Evolutionary conservation across 225 moss, liverwort and hornwort species (phyloP).

Genomic region (Physcomitrium patens): DNA sequence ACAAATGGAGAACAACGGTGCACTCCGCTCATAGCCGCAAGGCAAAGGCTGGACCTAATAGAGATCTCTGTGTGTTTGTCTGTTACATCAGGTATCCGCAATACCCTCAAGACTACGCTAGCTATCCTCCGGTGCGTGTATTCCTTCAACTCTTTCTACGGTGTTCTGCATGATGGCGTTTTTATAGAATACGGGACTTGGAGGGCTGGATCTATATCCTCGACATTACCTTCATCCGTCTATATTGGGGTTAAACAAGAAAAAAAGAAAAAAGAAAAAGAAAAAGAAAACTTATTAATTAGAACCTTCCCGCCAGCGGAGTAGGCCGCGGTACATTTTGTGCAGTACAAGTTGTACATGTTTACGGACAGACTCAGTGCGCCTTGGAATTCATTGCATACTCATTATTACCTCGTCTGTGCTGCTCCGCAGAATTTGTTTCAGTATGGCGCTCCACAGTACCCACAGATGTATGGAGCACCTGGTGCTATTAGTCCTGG

Average conservation of each 20-base stretch:
- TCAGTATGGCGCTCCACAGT: slow-evolving; percentile 86
- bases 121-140: slow-evolving; percentile 84
- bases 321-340: background rate
- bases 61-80: slow-evolving; percentile 65
- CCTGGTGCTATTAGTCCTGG: slow-evolving; percentile 89
- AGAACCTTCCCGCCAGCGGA: background rate
- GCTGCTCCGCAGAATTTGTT: slow-evolving; percentile 77
- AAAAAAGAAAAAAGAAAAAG: background rate
- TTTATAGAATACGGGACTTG: background rate
- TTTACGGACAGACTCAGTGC: background rate
- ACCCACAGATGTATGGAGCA: slow-evolving; percentile 87
- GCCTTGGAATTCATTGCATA: background rate
- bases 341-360: background rate
- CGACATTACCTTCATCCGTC: slow-evolving; percentile 1
- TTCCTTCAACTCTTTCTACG: slow-evolving; percentile 38
- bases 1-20: slow-evolving; percentile 59
- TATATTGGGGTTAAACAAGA: background rate
- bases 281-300: no score
- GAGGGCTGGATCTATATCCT: background rate
- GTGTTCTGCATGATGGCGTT: slow-evolving; percentile 27
- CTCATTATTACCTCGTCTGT: slow-evolving; percentile 29
- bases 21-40: slow-evolving; percentile 52
- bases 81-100: slow-evolving; percentile 94
- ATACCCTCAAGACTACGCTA: slow-evolving; percentile 94
- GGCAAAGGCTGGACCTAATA: slow-evolving; percentile 67